Evolutionary conservation across 805 yeast species (phyloP), one percentile per base, ranked within the genome.

Genomic region (Suhomyces prunicola): DNA sequence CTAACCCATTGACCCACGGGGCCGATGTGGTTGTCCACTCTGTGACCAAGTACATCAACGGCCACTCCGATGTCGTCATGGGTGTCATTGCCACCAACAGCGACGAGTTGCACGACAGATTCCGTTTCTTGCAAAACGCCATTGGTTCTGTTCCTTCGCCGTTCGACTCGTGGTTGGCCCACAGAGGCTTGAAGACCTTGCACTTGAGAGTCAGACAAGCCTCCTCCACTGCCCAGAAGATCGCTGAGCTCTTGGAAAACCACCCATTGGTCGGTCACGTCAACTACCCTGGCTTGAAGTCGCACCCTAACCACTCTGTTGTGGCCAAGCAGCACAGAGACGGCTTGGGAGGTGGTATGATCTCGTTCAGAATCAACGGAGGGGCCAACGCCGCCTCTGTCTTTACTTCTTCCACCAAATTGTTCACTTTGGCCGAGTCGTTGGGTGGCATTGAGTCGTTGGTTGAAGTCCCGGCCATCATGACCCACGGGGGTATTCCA

Each of bases 401-500:
- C 60, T 88, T 90, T 79, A 82, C 92, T 54, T 83, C 87, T 46
- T 65, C 83, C 46, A 88, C 96, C 57, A 82, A 86, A 74, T 67
- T 88, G 56, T 90, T 90, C 79, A 85, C 94, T 19, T 78, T 90
- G 65, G 96, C 96, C 53, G 96, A 90, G 75, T 88, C 96, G 19
- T 80, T 90, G 56, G 97, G 97, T 60, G 96, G 96, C 61, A 85
- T 90, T 57, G 96, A 90, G 76, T 85, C 92, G 7, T 77, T 89
- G 64, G 74, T 88, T 59, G 96, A 90, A 73, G 92, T 90, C 47
- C 97, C 96, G 42, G 94, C 96, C 46, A 83, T 84, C 53, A 89
- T 89, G 96, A 89, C 96, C 62, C 96, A 89, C 64, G 94, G 93
- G 52, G 96, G 96, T 67, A 89, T 89, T 69, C 90, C 94, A 65